phyloP scores from a whole-genome alignment of 2,329 filamentous ascomycete species.

The Aureobasidium sp. region DNA sequence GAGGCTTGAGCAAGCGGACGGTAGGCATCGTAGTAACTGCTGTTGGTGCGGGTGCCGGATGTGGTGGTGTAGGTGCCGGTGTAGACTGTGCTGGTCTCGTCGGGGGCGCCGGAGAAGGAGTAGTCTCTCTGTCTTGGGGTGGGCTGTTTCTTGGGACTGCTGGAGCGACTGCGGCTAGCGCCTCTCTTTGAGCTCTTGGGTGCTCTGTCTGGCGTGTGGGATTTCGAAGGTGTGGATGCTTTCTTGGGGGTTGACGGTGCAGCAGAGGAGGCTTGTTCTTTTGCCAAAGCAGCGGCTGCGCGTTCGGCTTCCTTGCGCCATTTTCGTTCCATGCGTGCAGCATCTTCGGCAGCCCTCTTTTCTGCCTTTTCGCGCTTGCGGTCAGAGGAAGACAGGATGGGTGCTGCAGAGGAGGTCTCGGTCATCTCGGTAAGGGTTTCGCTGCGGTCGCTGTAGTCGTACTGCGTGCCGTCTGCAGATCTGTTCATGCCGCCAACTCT shows the following conservation, averaged over 20 bases:
- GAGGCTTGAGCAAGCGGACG: conserved; percentile 20
- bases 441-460: conserved; percentile 64
- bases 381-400: conserved; percentile 24
- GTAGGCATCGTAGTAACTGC: conserved; percentile 30
- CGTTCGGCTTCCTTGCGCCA: conserved; percentile 34
- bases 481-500: conserved; percentile 85
- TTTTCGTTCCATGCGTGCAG: conserved; percentile 29
- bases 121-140: conserved; percentile 21
- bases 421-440: conserved; percentile 45
- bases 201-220: background rate
- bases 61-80: conserved; percentile 26
- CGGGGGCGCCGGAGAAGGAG: conserved; percentile 25
- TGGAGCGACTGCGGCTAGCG: conserved; percentile 18
- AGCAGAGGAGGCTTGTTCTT: conserved; percentile 17
- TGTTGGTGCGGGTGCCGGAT: conserved; percentile 16
- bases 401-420: conserved; percentile 37
- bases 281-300: conserved; percentile 27
- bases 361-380: conserved; percentile 32
- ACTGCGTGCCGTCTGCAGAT: conserved; percentile 66
- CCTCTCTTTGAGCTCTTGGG: conserved; percentile 20
- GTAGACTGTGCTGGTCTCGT: conserved; percentile 31
- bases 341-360: conserved; percentile 29
- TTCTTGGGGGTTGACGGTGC: conserved; percentile 17
- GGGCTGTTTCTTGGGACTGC: conserved; percentile 23
- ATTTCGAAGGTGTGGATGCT: conserved; percentile 6